These are phyloP conservation scores for Akanthomyces lecanii DNA, from an alignment of 2,329 filamentous ascomycete genomes.

Conservation along the genomic window DNA sequence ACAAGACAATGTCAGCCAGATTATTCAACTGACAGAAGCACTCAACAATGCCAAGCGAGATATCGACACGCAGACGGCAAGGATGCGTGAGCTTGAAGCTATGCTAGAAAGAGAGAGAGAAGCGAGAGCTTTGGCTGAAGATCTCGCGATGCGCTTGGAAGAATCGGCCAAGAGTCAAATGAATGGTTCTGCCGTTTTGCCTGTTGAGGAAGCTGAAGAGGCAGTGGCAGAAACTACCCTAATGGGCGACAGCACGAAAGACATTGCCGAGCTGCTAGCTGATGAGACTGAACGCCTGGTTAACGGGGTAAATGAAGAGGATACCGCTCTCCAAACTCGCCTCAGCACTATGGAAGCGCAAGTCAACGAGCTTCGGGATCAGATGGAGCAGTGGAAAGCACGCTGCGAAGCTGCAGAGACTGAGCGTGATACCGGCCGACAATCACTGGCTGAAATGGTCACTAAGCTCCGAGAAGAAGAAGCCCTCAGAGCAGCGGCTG, in stretches of 20 bases:
- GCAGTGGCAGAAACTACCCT: slow-evolving; percentile 17
- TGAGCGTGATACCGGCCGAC: slow-evolving; percentile 67
- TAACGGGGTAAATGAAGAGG: slow-evolving; percentile 38
- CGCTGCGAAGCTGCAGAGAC: slow-evolving; percentile 77
- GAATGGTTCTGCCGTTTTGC: slow-evolving; percentile 24
- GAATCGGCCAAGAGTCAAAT: slow-evolving; percentile 42
- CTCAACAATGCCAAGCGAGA: slow-evolving; percentile 80
- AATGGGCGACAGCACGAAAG: slow-evolving; percentile 7
- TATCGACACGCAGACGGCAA: slow-evolving; percentile 74
- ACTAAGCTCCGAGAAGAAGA: slow-evolving; percentile 71
- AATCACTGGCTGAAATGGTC: slow-evolving; percentile 83
- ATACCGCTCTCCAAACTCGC: slow-evolving; percentile 52
- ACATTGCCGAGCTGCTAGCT: slow-evolving; percentile 24
- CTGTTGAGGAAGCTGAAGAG: slow-evolving; percentile 21
- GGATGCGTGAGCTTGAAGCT: slow-evolving; percentile 73
- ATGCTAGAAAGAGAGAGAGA: slow-evolving; percentile 73
- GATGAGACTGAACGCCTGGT: slow-evolving; percentile 37
- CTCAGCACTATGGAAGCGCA: slow-evolving; percentile 74
- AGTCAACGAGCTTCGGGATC: slow-evolving; percentile 74
- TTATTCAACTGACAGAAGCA: slow-evolving; percentile 79
- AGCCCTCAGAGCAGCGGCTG: slow-evolving; percentile 42
- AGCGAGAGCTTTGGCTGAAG: slow-evolving; percentile 80
- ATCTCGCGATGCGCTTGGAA: slow-evolving; percentile 67
- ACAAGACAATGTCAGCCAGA: slow-evolving; percentile 63
- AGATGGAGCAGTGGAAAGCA: slow-evolving; percentile 72